These are phyloP conservation scores for Anthracocystis walkeri DNA, from an alignment of 1,284 basidiomycete species.

Conservation along the genomic window DNA sequence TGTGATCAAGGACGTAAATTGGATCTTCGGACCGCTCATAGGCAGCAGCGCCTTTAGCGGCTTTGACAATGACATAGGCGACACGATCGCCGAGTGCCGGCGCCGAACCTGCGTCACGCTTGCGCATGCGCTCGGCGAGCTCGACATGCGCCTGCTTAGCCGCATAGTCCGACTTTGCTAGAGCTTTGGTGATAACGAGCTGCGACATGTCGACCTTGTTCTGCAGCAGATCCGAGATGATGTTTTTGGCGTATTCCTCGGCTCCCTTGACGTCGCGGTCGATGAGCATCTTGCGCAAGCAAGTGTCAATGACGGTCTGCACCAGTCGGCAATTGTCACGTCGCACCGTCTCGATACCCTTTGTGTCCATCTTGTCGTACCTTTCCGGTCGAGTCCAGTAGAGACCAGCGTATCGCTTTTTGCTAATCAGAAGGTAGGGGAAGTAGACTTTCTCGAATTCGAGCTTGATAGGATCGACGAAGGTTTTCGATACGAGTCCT, in stretches of 20 bases:
- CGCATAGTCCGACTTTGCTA: conserved; percentile 68
- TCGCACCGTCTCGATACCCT: conserved; percentile 69
- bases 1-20: conserved; percentile 69
- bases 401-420: conserved; percentile 69
- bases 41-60: conserved; percentile 66
- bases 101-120: conserved; percentile 68
- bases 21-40: conserved; percentile 69
- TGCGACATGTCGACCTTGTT: conserved; percentile 70
- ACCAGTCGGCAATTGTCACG: conserved; percentile 69
- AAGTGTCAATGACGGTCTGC: conserved; percentile 69
- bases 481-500: conserved; percentile 76
- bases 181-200: conserved; percentile 68
- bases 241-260: conserved; percentile 67
- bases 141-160: conserved; percentile 69
- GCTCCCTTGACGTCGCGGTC: conserved; percentile 68
- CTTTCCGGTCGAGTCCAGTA: conserved; percentile 67
- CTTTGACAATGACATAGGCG: conserved; percentile 69
- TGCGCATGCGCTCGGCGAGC: conserved; percentile 68
- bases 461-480: conserved; percentile 67
- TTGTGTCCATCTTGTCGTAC: conserved; percentile 70
- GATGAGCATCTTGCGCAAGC: conserved; percentile 69
- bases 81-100: conserved; percentile 68
- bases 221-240: conserved; percentile 68
- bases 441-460: conserved; percentile 70
- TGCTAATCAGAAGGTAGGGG: conserved; percentile 69